Percentiles rank a stretch among this genome's conserved stretches.
phyloP scores from a whole-genome alignment of 2,329 filamentous ascomycete species.

The Ceratocystis ficicola region DNA sequence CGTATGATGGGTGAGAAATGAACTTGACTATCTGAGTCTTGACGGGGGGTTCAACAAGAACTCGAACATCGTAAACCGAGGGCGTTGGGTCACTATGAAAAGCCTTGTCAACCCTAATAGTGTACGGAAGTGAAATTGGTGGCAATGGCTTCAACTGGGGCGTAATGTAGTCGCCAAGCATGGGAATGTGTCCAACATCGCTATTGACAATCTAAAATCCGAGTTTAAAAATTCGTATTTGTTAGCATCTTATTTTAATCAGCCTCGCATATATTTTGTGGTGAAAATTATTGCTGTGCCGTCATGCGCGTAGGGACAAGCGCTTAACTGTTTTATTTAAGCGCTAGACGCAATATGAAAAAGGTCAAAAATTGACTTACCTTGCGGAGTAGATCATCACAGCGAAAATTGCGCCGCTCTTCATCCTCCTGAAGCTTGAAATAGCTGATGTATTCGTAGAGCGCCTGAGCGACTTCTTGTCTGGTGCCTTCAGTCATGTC shows the following conservation, averaged over 20 bases:
- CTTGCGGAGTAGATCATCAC: conserved; percentile 67
- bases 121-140: conserved; percentile 77
- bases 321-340: no score
- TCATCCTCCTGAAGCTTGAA: conserved; percentile 86
- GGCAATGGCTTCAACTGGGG: conserved; percentile 67
- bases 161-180: conserved; percentile 67
- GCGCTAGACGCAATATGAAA: no score
- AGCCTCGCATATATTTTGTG: no score
- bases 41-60: conserved; percentile 73
- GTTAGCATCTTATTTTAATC: not conserved
- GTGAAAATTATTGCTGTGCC: no score
- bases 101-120: conserved; percentile 78
- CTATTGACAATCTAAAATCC: conserved; percentile 54
- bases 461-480: conserved; percentile 73
- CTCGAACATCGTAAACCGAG: conserved; percentile 81
- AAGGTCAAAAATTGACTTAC: conserved; percentile 38
- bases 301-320: no score
- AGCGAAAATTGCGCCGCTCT: conserved; percentile 83
- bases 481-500: conserved; percentile 80
- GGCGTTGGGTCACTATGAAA: conserved; percentile 64
- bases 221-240: not conserved
- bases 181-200: conserved; percentile 73
- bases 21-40: conserved; percentile 53
- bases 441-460: conserved; percentile 89
- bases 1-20: conserved; percentile 57